Conservation (phyloP, 78 protist species). For the Carpediemonas membranifera region DNA sequence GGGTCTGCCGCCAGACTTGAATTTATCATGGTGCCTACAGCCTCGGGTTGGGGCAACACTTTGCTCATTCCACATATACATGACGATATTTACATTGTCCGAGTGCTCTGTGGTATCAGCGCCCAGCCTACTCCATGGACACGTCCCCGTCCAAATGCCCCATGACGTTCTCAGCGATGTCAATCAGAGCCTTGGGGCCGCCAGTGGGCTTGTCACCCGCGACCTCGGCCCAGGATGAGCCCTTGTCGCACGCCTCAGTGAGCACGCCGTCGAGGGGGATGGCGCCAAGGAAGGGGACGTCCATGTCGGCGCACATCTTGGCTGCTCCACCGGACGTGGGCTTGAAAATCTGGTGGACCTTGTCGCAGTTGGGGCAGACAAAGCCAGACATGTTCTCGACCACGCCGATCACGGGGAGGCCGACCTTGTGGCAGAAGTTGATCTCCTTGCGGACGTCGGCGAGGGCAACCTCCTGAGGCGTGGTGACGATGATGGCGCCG, state of each 20-base stretch:
- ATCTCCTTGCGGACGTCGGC: conserved; percentile 66
- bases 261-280: conserved; percentile 7
- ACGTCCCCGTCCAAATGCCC: too few species aligned
- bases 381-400: conserved; percentile 97
- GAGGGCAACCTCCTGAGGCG: conserved; percentile 93
- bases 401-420: conserved; percentile 79
- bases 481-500: conserved; percentile 90
- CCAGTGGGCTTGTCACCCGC: neutral
- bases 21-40: too few species aligned
- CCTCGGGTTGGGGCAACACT: too few species aligned
- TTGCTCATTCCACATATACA: too few species aligned
- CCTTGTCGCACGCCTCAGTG: neutral
- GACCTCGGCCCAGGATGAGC: neutral
- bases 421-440: conserved; percentile 67
- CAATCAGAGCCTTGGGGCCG: too few species aligned
- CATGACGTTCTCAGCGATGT: too few species aligned
- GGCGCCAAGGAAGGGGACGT: conserved; percentile 16
- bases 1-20: too few species aligned
- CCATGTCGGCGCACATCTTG: neutral
- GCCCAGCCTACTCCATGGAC: too few species aligned
- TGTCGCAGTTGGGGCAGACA: conserved; percentile 82
- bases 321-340: neutral
- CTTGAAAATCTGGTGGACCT: neutral
- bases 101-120: too few species aligned
- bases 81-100: too few species aligned